Conservation (phyloP, 129 eudicot genomes). For the Heracleum sosnowskyi region DNA sequence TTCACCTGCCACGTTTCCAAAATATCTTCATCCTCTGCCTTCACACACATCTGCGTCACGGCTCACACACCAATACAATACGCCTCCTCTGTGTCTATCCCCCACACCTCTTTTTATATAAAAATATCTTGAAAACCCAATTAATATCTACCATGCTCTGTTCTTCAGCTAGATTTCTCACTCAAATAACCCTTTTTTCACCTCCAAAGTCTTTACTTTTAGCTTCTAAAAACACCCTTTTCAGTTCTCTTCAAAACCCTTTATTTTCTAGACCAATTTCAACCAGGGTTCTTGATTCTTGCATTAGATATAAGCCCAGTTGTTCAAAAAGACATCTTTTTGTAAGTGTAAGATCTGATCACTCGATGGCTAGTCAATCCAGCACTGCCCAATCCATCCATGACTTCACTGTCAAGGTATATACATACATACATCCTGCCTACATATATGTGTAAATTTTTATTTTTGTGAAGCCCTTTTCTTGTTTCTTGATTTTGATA, state of each 20-base stretch:
- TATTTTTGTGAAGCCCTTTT: background rate
- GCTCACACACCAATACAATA: background rate
- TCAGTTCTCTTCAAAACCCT: slow-evolving; percentile 14
- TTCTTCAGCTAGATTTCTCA: slow-evolving; percentile 28
- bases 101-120: no score
- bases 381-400: slow-evolving; percentile 56
- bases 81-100: background rate
- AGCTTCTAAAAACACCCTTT: slow-evolving; percentile 18
- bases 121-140: background rate
- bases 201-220: slow-evolving; percentile 7
- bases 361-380: slow-evolving; percentile 62
- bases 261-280: slow-evolving; percentile 17
- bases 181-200: slow-evolving; percentile 5
- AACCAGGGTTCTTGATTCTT: slow-evolving; percentile 18
- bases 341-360: slow-evolving; percentile 26
- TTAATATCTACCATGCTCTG: slow-evolving; percentile 20
- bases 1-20: background rate
- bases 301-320: background rate
- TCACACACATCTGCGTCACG: background rate
- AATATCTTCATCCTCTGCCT: no score
- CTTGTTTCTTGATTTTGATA: background rate
- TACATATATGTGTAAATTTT: no score
- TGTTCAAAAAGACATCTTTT: slow-evolving; percentile 16
- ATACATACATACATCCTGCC: background rate
- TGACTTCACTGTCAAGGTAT: slow-evolving; percentile 85